Evolutionary conservation across 768 basidiomycete species (phyloP).

Genomic region (Xanthoconium purpureum): DNA sequence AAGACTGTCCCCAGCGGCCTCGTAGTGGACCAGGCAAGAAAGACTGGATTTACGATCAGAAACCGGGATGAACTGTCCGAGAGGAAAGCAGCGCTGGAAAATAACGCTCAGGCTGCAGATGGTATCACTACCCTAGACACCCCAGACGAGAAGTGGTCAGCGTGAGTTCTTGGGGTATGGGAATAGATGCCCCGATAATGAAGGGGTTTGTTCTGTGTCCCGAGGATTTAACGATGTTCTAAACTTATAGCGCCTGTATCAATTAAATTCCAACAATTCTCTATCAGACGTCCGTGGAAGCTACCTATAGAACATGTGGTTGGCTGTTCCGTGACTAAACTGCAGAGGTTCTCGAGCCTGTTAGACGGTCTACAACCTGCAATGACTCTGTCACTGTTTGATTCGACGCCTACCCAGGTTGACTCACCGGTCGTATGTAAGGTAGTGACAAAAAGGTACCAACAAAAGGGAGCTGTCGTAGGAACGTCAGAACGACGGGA

Average conservation of each 20-base stretch:
- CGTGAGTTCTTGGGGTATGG: conserved; percentile 14
- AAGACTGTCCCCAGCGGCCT: conserved; percentile 41
- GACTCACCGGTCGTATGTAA: conserved; percentile 75
- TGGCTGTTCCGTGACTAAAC: conserved; percentile 41
- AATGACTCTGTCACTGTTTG: conserved; percentile 4
- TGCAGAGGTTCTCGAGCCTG: conserved; percentile 73
- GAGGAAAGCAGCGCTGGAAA: conserved; percentile 9
- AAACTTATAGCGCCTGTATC: conserved; percentile 3
- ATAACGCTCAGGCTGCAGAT: background rate
- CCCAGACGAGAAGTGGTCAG: conserved; percentile 12
- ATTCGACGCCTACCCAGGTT: background rate
- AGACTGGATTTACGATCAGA: conserved; percentile 48
- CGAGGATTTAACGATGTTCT: background rate
- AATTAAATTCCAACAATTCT: conserved; percentile 16
- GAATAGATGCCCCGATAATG: background rate
- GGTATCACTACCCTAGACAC: background rate
- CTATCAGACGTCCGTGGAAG: conserved; percentile 1
- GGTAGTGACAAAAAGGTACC: conserved; percentile 85
- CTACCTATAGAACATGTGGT: conserved; percentile 3
- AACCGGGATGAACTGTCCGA: conserved; percentile 42
- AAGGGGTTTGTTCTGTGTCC: background rate
- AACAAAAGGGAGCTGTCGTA: conserved; percentile 89
- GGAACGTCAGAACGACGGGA: conserved; percentile 96
- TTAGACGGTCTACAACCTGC: conserved; percentile 76
- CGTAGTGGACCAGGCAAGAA: conserved; percentile 47